These are phyloP conservation scores for Vishniacozyma victoriae DNA, from an alignment of 768 basidiomycete genomes.

Conservation along the genomic window DNA sequence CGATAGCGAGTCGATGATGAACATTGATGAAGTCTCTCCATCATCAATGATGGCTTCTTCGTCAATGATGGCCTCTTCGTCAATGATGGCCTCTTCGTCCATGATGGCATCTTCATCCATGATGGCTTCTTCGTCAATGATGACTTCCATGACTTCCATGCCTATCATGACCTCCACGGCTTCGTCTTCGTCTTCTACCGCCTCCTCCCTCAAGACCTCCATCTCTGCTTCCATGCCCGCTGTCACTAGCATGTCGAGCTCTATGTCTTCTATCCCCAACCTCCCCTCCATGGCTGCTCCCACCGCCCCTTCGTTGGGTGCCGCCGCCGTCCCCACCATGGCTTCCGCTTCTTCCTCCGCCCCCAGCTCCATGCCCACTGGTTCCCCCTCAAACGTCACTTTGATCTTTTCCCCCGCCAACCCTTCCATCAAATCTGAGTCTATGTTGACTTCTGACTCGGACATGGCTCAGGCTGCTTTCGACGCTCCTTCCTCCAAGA, in stretches of 20 bases:
- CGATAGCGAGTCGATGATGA: too few species aligned
- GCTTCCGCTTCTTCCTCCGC: conserved; percentile 15
- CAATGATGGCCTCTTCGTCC: conserved; percentile 39
- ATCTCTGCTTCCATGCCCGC: conserved; percentile 47
- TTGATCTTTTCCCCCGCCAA: conserved; percentile 31
- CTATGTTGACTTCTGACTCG: background rate
- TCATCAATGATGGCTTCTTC: conserved; percentile 52
- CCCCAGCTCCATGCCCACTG: conserved; percentile 35
- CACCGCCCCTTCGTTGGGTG: conserved; percentile 49
- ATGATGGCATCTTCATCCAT: background rate
- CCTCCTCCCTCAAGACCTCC: conserved; percentile 41
- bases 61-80: conserved; percentile 54
- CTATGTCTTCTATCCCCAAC: conserved; percentile 50
- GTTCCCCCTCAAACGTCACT: conserved; percentile 26
- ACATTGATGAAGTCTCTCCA: conserved; percentile 1
- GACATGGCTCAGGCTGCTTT: background rate
- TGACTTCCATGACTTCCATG: too few species aligned
- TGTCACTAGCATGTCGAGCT: conserved; percentile 42
- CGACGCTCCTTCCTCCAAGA: too few species aligned
- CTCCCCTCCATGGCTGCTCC: too few species aligned
- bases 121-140: too few species aligned
- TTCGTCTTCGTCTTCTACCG: background rate
- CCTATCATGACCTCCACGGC: background rate
- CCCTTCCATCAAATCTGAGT: conserved; percentile 5
- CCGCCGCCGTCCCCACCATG: conserved; percentile 8